These are phyloP conservation scores for Plasmodium gallinaceum DNA, from an alignment of 169 alveolate species.

Conservation along the genomic window DNA sequence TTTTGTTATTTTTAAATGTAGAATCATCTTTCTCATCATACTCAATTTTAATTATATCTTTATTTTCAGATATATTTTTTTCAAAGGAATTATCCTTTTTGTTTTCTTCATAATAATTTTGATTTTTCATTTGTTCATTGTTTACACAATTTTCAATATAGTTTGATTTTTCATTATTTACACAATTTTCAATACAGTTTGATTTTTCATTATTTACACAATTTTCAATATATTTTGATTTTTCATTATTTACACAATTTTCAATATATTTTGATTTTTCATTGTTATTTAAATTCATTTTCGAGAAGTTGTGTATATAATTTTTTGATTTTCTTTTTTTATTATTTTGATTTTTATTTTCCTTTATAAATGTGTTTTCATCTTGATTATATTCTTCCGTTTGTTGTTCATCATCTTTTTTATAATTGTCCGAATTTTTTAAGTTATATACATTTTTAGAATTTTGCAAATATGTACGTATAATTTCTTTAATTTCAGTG, in stretches of 20 bases:
- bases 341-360: background rate
- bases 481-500: conserved; percentile 17
- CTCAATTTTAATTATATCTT: background rate
- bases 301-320: background rate
- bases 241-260: background rate
- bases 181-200: background rate
- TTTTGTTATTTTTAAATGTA: too few species aligned
- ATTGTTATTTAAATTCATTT: background rate
- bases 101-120: background rate
- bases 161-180: background rate
- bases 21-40: too few species aligned
- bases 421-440: background rate
- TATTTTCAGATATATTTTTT: background rate
- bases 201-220: background rate
- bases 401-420: background rate
- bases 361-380: background rate
- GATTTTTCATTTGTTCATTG: background rate
- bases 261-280: background rate
- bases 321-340: conserved; percentile 1
- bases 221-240: background rate
- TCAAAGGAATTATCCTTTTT: background rate
- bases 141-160: background rate
- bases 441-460: conserved; percentile 33
- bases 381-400: background rate
- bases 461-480: conserved; percentile 28